These are phyloP conservation scores for Telopea speciosissima DNA, from an alignment of 177 flowering plant genomes.

Conservation along the genomic window DNA sequence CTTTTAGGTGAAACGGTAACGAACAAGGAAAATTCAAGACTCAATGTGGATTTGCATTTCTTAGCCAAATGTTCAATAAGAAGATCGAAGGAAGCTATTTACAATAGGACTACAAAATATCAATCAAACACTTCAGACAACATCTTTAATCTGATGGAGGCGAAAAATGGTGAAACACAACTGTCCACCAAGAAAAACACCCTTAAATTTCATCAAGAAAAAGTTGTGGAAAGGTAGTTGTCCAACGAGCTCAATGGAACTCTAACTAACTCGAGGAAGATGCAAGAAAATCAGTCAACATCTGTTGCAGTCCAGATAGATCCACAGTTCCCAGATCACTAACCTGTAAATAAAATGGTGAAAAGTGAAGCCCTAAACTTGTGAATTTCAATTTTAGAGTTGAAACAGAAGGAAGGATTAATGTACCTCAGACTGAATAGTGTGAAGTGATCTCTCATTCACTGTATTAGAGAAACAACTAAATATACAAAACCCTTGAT, in stretches of 20 bases:
- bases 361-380: too few species aligned
- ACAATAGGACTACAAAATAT: too few species aligned
- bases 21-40: too few species aligned
- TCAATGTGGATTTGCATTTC: too few species aligned
- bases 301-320: constrained; percentile 26
- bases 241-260: background rate
- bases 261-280: background rate
- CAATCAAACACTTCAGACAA: too few species aligned
- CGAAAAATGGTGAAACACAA: background rate
- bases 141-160: too few species aligned
- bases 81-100: background rate
- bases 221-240: background rate
- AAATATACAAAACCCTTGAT: constrained; percentile 33
- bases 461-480: constrained; percentile 36
- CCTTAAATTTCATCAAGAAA: background rate
- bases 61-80: too few species aligned
- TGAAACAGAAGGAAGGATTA: background rate
- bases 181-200: background rate
- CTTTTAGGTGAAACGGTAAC: too few species aligned
- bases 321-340: constrained; percentile 22
- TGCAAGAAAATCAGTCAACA: constrained; percentile 14
- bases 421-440: constrained; percentile 41
- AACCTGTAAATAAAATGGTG: constrained; percentile 21
- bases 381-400: too few species aligned
- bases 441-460: constrained; percentile 28